Evolutionary conservation across 2,329 filamentous ascomycete genomes (phyloP), one percentile per base, ranked within the genome.

Genomic region (Ceratocystis diversiconidia): DNA sequence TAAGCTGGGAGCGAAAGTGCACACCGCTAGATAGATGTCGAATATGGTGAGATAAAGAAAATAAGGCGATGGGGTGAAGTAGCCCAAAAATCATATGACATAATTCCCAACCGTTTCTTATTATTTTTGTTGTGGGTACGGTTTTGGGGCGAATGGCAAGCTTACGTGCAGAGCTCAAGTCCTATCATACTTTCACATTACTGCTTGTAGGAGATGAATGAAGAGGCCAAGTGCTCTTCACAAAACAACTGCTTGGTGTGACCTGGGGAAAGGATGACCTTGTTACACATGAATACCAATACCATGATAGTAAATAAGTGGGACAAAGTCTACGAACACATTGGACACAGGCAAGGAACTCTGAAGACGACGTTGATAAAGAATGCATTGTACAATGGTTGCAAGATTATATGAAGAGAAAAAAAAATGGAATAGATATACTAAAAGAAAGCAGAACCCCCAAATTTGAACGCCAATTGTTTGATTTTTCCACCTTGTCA

Each of bases 401-500:
- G 55, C 30, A 59, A 19, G 2, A n/a, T 19, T 59, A 36, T 59
- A 59, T 59, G 55, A 19, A 32, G 55, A 32, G 25, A 36, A 30
- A 36, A n/a, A 57, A 30, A 17, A 36, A 32, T 36, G 52, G 28
- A 59, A 32, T 59, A 59, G 28, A 59, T 57, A n/a, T 15, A 59
- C 55, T 59, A 59, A 36, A 57, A 17, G n/a, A 32, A 55, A 59
- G n/a, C 5, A 59, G 4, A 25, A 36, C n/a, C 17, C 28, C 55
- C 19, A 30, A 59, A 8, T 59, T 59, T 59, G 28, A 59, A 59
- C 55, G 55, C 55, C 55, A 30, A n/a, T 59, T 59, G 55, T 59
- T 59, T 36, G 55, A 59, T 36, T 22, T 59, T 32, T n/a, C 55
- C 55, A 59, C 30, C 28, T n/a, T n/a, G 55, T 59, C 32, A 25